Evolutionary conservation across 2,329 filamentous ascomycete genomes (phyloP).

Genomic region (Colletotrichum sp.): DNA sequence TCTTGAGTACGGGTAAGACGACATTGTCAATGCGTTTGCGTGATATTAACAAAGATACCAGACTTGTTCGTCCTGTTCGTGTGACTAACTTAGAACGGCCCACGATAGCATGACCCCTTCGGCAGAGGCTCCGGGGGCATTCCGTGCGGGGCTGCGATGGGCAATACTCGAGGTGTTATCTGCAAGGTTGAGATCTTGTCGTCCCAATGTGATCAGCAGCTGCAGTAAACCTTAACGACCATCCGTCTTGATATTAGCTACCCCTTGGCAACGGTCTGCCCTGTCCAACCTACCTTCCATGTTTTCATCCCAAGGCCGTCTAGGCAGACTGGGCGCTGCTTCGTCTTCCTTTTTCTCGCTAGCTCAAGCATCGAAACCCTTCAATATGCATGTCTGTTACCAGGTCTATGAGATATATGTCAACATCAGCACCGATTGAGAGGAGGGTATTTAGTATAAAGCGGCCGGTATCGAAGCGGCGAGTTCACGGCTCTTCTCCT

Average conservation of each 20-base stretch:
- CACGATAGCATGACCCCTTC: background rate
- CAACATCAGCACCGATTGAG: background rate
- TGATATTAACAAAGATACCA: background rate
- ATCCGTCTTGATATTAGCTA: background rate
- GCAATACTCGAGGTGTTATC: background rate
- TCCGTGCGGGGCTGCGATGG: background rate
- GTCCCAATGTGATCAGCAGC: background rate
- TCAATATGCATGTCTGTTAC: too few relatives aligned
- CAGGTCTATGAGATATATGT: background rate
- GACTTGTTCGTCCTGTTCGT: background rate
- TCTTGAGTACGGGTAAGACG: background rate
- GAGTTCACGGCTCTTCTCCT: background rate
- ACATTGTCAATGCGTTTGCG: background rate
- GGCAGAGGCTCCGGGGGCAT: background rate
- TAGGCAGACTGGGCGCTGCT: background rate
- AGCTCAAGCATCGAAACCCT: background rate
- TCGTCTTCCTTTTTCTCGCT: conserved; percentile 6
- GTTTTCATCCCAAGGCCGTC: background rate
- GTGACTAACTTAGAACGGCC: background rate
- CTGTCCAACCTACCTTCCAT: background rate
- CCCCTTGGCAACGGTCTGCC: background rate
- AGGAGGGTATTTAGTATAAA: background rate
- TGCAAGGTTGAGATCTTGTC: background rate
- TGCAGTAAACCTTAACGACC: background rate
- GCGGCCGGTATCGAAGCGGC: background rate